Evolutionary conservation across 495 filamentous ascomycete species (phyloP).

Genomic region (Terfezia claveryi): DNA sequence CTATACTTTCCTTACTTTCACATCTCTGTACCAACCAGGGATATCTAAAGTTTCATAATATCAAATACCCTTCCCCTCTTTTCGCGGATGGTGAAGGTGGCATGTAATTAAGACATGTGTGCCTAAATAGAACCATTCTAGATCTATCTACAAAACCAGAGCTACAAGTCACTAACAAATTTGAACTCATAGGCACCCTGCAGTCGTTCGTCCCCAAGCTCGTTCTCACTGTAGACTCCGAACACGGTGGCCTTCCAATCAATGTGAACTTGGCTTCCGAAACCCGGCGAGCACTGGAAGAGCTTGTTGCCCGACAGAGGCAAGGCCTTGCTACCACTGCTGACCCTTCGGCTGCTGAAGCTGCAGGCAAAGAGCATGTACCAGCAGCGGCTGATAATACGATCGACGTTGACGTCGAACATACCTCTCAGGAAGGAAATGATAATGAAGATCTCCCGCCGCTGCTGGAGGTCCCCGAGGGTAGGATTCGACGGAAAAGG

Average conservation of each 20-base stretch:
- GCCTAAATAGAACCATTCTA: too few species aligned
- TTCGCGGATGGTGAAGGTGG: too few species aligned
- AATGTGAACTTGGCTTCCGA: constrained; percentile 32
- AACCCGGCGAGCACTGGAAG: constrained; percentile 31
- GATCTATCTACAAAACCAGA: too few species aligned
- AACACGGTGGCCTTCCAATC: constrained; percentile 28
- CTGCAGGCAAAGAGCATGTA: not conserved
- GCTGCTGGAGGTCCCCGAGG: not conserved
- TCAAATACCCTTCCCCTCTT: too few species aligned
- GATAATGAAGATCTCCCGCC: not conserved
- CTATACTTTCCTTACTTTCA: not conserved
- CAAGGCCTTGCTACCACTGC: not conserved
- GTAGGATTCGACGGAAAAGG: too few species aligned
- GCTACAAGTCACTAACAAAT: too few species aligned
- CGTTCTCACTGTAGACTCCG: constrained; percentile 31
- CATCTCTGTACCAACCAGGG: not conserved
- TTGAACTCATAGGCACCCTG: constrained; percentile 12
- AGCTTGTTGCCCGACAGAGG: constrained; percentile 19
- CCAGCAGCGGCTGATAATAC: not conserved
- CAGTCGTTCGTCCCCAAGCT: constrained; percentile 34
- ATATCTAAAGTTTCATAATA: not conserved
- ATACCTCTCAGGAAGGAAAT: not conserved
- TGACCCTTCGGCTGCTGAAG: not conserved
- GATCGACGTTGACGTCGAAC: not conserved
- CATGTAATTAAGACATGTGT: too few species aligned